These are phyloP conservation scores for Kurtzmaniella quercitrusa DNA, from an alignment of 1,139 yeast species.

Conservation along the genomic window DNA sequence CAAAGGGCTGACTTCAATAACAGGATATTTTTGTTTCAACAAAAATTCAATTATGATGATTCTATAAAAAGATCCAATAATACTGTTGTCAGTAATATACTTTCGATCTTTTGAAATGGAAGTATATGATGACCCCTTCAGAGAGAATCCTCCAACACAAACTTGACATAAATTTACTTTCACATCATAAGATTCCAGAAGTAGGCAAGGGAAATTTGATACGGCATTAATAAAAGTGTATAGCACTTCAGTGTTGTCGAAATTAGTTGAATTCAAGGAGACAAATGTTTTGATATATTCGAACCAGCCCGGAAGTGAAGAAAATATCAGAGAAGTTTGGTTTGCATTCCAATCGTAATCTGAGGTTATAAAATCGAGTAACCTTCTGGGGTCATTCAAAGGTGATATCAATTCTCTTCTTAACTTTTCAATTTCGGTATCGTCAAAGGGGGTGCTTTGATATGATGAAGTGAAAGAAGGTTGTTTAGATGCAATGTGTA, in stretches of 20 bases:
- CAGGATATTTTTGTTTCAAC: conserved; percentile 9
- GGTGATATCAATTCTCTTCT: conserved; percentile 4
- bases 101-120: conserved; percentile 20
- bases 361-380: not conserved
- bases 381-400: not conserved
- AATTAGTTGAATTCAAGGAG: conserved; percentile 1
- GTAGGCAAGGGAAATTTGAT: conserved; percentile 41
- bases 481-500: conserved; percentile 3
- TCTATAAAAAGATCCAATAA: conserved; percentile 19
- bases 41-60: conserved; percentile 20
- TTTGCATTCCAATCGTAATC: not conserved
- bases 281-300: conserved; percentile 12
- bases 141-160: conserved; percentile 32
- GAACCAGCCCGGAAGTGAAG: conserved; percentile 19
- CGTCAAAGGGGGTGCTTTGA: conserved; percentile 15
- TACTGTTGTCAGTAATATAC: conserved; percentile 17
- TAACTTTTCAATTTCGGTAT: conserved; percentile 14
- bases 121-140: conserved; percentile 19
- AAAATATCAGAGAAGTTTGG: not conserved
- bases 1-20: conserved; percentile 18
- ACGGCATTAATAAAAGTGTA: conserved; percentile 35
- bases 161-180: conserved; percentile 28
- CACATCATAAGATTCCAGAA: conserved; percentile 28
- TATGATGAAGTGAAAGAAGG: not conserved
- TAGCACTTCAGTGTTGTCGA: conserved; percentile 13